Evolutionary conservation across 805 yeast genomes (phyloP), one percentile per base, ranked within the genome.

Genomic region (Yamadazyma olivae): DNA sequence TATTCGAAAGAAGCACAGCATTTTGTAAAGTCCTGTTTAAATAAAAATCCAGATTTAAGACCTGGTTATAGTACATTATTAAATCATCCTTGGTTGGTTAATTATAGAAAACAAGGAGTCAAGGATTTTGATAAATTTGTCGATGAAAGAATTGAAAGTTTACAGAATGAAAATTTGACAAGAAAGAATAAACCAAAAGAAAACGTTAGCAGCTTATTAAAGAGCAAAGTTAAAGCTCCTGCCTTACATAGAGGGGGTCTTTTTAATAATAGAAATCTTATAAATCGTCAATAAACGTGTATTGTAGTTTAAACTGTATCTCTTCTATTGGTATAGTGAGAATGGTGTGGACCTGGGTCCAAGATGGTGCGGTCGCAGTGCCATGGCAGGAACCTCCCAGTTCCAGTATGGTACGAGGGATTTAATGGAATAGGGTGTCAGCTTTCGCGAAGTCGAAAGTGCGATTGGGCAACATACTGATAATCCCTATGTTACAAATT

Each of bases 51-150:
- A 1, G 76, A 77, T 19, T 65, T 75, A 41, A 75, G 99, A 48
- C 96, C 97, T 13, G 75, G 81, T 3, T 93, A 93, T 56, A 75
- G 79, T 2, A 74, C 81, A 35, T 71, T 93, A 38, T 64, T 90
- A 36, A 67, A 75, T 23, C 95, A 87, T 54, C 93, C 93, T 3
- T 93, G 99, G 98, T 64, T 93, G 40, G 56, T 66, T 19, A 71
- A 69, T 44, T 71, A 73, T 48, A 54, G 71, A 35, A 57, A 48
- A 22, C 6, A 16, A 12, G 35, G 35, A 10, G 8, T 13, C 9
- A 17, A 22, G 13, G 33, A 36, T 2, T 41, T 44, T 32, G 43
- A 41, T 14, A 21, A 21, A 9, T 46, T 55, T 38, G 67, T 65
- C 16, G 53, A 19, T 22, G 43, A 39, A 33, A 41, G 48, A 35